Evolutionary conservation across 148 eudicot species (phyloP), one percentile per base, ranked within the genome.

Genomic region (Silene uniflora): DNA sequence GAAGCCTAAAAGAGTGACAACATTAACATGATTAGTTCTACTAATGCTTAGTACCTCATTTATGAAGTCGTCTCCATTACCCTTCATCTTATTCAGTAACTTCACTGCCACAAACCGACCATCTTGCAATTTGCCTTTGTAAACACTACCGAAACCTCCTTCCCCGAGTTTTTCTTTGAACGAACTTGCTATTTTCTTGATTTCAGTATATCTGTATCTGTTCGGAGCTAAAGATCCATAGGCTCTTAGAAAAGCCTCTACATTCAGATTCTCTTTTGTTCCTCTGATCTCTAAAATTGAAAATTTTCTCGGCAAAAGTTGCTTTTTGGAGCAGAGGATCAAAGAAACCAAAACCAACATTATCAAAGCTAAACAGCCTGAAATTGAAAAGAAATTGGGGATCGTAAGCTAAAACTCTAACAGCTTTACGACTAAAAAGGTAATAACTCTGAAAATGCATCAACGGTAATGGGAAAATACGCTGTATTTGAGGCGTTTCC

Each of bases 141-240:
- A 92, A 35, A 92, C 98, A 2, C 75, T 66, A 10, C 98, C 98
- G 73, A 79, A 90, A 49, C 98, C 98, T 67, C 98, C 98, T 63
- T 89, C 93, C 10, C 98, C 98, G 6, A 90, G 88, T 82, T 85
- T 90, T 69, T 81, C 79, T 61, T 85, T 73, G 42, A 92, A 92
- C 62, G 82, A 82, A 35, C 83, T 80, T 0, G 96, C 90, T 56
- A 92, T 91, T 69, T 72, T 79, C 83, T 83, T 89, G 49, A 92
- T 88, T 58, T 87, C 93, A 4, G 59, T 13, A 62, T 87, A 85
- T 49, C 47, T 76, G 73, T 89, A 90, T 54, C 91, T 85, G 59
- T 82, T 86, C 2, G 75, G 85, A 18, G 76, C 88, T 72, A 23
- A 65, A 10, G 73, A 62, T 46, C 63, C 80, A 6, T 73, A 78